These are phyloP conservation scores for Colletotrichum salicis DNA, from an alignment of 2,329 filamentous ascomycete species.

Conservation along the genomic window DNA sequence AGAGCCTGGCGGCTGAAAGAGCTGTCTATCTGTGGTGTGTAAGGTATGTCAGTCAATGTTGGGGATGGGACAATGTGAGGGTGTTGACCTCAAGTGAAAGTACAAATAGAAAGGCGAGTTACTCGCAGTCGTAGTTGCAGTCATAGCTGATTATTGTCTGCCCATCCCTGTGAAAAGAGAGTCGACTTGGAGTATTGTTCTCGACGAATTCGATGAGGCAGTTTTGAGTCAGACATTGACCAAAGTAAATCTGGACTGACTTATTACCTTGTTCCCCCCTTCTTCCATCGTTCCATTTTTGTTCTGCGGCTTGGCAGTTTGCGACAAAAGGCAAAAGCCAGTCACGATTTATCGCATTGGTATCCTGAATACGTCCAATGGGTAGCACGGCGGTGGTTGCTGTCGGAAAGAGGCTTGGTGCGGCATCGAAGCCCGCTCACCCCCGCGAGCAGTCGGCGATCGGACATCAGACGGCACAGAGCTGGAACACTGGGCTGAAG, in stretches of 20 bases:
- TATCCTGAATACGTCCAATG: background rate
- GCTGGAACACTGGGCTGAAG: slow-evolving; percentile 34
- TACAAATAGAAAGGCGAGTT: background rate
- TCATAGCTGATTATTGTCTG: background rate
- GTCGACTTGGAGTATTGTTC: background rate
- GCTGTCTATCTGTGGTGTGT: background rate
- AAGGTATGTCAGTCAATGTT: background rate
- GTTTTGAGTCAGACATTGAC: slow-evolving; percentile 10
- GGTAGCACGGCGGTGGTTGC: background rate
- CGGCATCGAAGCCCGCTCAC: slow-evolving; percentile 15
- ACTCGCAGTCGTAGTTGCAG: background rate
- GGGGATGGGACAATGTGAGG: background rate
- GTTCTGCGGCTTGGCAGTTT: slow-evolving; percentile 5
- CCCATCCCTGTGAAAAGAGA: background rate
- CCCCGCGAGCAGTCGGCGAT: slow-evolving; percentile 22
- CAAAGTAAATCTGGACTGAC: slow-evolving; percentile 11
- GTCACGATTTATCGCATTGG: background rate
- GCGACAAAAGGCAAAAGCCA: slow-evolving; percentile 1
- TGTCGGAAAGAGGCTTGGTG: background rate
- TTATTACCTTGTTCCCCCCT: slow-evolving; percentile 14
- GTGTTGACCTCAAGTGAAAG: background rate
- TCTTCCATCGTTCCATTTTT: background rate
- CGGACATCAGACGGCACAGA: slow-evolving; percentile 29
- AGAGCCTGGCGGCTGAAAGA: background rate
- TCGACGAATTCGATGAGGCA: background rate